A percentile compares a stretch with the other conserved stretches of the same genome.
phyloP scores from a whole-genome alignment of 2,329 filamentous ascomycete genomes.

The Pseudopyricularia javanii region DNA sequence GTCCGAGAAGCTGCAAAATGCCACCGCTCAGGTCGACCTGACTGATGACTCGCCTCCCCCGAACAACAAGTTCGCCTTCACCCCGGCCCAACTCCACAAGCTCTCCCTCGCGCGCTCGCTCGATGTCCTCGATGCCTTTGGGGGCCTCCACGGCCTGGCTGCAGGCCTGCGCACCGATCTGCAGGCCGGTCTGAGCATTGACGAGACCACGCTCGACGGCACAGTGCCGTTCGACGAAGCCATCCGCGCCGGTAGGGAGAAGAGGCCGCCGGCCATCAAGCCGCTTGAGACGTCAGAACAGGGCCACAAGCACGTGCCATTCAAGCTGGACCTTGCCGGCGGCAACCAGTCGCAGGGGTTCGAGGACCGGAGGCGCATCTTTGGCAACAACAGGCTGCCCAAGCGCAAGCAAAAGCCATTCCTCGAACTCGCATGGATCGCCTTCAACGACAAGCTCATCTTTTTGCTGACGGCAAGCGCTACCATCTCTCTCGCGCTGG shows the following conservation, averaged over 20 bases:
- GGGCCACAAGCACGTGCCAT: background rate
- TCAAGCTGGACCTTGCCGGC: conserved; percentile 1
- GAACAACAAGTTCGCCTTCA: conserved; percentile 4
- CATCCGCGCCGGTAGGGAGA: background rate
- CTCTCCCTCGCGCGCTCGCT: background rate
- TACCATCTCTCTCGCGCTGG: conserved; percentile 3
- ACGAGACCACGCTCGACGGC: background rate
- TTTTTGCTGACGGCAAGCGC: conserved; percentile 2
- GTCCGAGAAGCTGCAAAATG: background rate
- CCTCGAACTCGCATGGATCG: conserved; percentile 1
- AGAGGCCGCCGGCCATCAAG: background rate
- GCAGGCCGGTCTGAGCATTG: conserved; percentile 1
- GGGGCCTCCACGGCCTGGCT: conserved; percentile 2
- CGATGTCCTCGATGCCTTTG: background rate
- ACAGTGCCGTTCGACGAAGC: conserved; percentile 1
- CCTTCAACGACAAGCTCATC: conserved; percentile 6
- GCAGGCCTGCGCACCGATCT: conserved; percentile 3
- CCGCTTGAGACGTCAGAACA: background rate
- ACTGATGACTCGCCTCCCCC: background rate
- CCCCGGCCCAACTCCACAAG: conserved; percentile 1
- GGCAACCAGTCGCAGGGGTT: background rate
- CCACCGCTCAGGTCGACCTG: background rate
- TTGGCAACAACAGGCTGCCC: conserved; percentile 4
- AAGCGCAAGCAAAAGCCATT: conserved; percentile 3
- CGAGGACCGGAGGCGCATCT: conserved; percentile 1